Base-by-base conservation (phyloP, 148 eudicot species). In the Limonium bicolor region DNA sequence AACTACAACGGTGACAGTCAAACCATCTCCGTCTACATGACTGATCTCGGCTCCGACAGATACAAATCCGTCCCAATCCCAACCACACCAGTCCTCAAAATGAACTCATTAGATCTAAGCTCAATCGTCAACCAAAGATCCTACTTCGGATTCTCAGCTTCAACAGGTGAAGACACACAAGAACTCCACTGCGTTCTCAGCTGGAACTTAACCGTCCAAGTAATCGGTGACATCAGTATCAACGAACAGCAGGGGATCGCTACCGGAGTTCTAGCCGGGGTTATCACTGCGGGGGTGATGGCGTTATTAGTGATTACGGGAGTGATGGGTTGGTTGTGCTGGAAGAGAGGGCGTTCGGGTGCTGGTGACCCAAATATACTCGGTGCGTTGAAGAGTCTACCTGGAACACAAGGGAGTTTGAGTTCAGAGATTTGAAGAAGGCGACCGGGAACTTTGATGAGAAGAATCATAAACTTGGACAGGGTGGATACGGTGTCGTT, bases 401-500 rank as follows among this genome's bases (percentile, higher is more conserved):
- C 97, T 5, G 97, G 92, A 27, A 76, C 48, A 15, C 92, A 0
- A 61, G 73, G 53, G 97, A 88, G 64, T 83, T 60, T n/a, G 44
- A 56, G 12, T 83, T 70, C 20, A 77, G 37, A 59, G 97, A 83
- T 0, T 36, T 88, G 71, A 72, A 51, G 41, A 83, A 62, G 31
- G 94, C 96, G 7, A 87, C 96, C 0, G 62, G 43, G 33, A 70
- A 70, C 18, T 82, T 88, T 27, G 83, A 88, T 2, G 81, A 67
- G 33, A 74, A 62, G 69, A 60, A 62, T 33, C n/a, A n/a, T n/a
- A 77, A 70, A 55, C 53, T 88, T 7, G 96, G 96, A 0, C 67
- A 77, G 50, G 96, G 96, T 3, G 96, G 81, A 0, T 83, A 45
- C 33, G 96, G 96, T 2, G 80, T 71, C 2, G 96, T 88, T 1